Evolutionary conservation across 2,329 filamentous ascomycete genomes (phyloP).

Genomic region (Cytospora schulzeri): DNA sequence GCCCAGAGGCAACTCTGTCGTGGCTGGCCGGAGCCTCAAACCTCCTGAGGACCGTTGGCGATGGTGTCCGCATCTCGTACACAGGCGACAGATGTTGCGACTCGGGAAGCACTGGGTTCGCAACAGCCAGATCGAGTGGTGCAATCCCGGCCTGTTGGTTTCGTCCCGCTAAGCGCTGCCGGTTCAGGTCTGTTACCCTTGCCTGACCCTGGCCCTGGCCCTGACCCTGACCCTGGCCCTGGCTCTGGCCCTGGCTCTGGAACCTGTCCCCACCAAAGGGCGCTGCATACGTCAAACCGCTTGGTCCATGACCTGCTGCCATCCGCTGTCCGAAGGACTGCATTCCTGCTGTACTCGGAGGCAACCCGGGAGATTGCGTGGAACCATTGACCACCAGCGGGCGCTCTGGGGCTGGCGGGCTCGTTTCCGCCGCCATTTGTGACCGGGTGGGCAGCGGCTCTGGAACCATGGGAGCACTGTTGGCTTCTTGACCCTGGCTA

Average conservation of each 20-base stretch:
- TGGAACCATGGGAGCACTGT: conserved; percentile 26
- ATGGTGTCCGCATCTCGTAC: conserved; percentile 72
- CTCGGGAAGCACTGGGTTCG: conserved; percentile 47
- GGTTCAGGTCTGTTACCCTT: conserved; percentile 39
- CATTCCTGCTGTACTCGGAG: conserved; percentile 26
- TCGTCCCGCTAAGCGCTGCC: conserved; percentile 43
- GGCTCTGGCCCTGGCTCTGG: conserved; percentile 29
- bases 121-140: conserved; percentile 57
- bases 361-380: conserved; percentile 27
- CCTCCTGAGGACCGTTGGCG: conserved; percentile 62
- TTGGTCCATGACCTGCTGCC: conserved; percentile 32
- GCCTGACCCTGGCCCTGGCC: conserved; percentile 21
- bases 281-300: conserved; percentile 31
- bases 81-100: conserved; percentile 68
- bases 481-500: conserved; percentile 36
- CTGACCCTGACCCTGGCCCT: conserved; percentile 35
- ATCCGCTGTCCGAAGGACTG: conserved; percentile 39
- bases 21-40: conserved; percentile 44
- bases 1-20: conserved; percentile 25
- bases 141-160: conserved; percentile 54
- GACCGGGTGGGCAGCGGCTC: conserved; percentile 32
- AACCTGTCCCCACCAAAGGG: conserved; percentile 33
- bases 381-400: conserved; percentile 59
- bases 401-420: conserved; percentile 40
- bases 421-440: conserved; percentile 31